Evolutionary conservation across 2,329 filamentous ascomycete species (phyloP).

Genomic region (Alternaria infectoria): DNA sequence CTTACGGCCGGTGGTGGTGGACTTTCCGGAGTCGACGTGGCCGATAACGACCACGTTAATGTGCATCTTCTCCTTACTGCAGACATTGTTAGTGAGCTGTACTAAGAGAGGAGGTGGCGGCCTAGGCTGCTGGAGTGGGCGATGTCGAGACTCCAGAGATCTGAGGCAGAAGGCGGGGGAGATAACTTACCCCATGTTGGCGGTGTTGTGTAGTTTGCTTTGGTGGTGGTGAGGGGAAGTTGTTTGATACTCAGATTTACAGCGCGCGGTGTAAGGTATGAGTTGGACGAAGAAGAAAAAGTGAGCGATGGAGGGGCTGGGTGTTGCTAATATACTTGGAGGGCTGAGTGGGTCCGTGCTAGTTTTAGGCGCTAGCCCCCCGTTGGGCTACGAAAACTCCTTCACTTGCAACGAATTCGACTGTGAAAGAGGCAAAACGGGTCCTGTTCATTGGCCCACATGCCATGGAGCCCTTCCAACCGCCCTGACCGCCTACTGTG

Average conservation of each 20-base stretch:
- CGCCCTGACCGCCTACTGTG: constrained; percentile 22
- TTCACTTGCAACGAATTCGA: constrained; percentile 18
- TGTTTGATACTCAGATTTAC: constrained; percentile 28
- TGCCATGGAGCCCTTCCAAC: not conserved
- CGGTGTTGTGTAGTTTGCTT: constrained; percentile 50
- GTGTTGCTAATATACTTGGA: constrained; percentile 17
- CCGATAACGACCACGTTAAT: constrained; percentile 97
- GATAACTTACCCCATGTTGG: constrained; percentile 67
- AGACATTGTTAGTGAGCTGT: constrained; percentile 41
- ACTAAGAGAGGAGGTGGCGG: not conserved
- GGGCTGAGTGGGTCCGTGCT: constrained; percentile 9
- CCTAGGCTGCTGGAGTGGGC: not conserved
- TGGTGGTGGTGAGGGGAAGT: constrained; percentile 43
- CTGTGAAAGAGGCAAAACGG: constrained; percentile 17
- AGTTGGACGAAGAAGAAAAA: constrained; percentile 21
- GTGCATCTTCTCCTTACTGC: constrained; percentile 93
- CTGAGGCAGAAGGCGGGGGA: constrained; percentile 18
- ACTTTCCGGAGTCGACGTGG: constrained; percentile 99
- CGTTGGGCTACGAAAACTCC: constrained; percentile 22
- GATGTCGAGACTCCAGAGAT: constrained; percentile 7
- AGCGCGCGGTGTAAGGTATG: constrained; percentile 20
- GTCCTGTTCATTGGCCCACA: constrained; percentile 17
- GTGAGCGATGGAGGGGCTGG: constrained; percentile 10
- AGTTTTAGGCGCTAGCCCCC: constrained; percentile 18
- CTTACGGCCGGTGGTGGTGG: constrained; percentile 87